Percentiles rank a stretch among this genome's conserved stretches.
These are phyloP conservation scores for Botryococcus braunii DNA, from an alignment of 163 green algal genomes.

Conservation along the genomic window DNA sequence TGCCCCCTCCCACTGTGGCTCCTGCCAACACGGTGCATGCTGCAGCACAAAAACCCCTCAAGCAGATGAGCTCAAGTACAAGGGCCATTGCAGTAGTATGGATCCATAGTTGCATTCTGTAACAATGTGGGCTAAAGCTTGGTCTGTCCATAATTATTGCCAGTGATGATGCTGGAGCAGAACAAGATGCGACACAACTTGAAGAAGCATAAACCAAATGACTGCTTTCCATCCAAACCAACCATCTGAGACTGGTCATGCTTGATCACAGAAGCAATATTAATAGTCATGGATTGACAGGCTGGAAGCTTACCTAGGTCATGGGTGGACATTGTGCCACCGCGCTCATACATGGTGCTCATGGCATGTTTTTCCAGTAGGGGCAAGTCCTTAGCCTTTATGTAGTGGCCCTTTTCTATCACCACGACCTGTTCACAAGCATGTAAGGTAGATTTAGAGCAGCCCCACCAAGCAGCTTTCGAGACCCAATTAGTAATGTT, in stretches of 20 bases:
- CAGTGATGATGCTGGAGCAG: background rate
- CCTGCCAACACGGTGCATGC: constrained; percentile 50
- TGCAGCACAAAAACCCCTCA: constrained; percentile 21
- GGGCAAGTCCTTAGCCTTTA: constrained; percentile 19
- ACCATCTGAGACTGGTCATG: background rate
- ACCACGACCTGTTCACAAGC: constrained; percentile 25
- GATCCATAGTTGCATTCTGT: background rate
- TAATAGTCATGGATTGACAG: background rate
- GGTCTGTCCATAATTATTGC: background rate
- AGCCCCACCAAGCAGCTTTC: background rate
- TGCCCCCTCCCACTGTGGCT: constrained; percentile 55
- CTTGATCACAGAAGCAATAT: background rate
- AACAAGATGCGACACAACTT: too few species aligned
- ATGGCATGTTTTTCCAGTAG: constrained; percentile 38
- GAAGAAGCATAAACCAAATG: background rate
- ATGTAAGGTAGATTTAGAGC: background rate
- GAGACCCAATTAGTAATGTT: background rate
- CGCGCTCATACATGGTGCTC: constrained; percentile 51
- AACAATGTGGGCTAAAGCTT: background rate
- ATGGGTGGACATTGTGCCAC: constrained; percentile 36
- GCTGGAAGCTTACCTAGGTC: constrained; percentile 14
- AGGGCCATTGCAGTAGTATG: background rate
- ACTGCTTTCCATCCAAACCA: background rate
- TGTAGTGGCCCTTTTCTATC: constrained; percentile 43
- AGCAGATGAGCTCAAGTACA: background rate